A percentile compares a stretch with the other conserved stretches of the same genome.
phyloP scores from a whole-genome alignment of 352 stramenopile genomes.

The Phytopythium ostracodes region DNA sequence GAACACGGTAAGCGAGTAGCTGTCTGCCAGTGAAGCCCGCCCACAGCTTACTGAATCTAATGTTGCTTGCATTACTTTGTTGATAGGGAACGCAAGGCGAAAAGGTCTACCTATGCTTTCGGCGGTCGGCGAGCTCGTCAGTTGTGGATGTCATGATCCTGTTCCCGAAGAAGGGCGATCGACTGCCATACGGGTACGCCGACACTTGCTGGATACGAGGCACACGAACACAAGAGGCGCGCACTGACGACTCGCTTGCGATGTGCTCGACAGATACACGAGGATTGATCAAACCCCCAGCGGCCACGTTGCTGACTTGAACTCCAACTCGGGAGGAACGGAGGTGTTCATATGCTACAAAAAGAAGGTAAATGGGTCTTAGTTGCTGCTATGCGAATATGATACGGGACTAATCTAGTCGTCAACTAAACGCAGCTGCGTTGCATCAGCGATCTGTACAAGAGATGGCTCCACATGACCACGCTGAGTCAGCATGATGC shows the following conservation, averaged over 20 bases:
- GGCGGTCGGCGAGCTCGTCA: slow-evolving; percentile 51
- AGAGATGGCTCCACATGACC: slow-evolving; percentile 34
- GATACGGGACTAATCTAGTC: neutral
- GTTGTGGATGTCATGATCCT: slow-evolving; percentile 69
- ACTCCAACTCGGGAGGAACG: slow-evolving; percentile 63
- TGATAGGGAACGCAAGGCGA: slow-evolving; percentile 73
- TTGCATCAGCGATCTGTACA: slow-evolving; percentile 32
- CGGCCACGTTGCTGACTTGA: slow-evolving; percentile 66
- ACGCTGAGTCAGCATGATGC: neutral
- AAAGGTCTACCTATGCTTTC: slow-evolving; percentile 78
- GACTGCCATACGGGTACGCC: slow-evolving; percentile 67
- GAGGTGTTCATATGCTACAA: slow-evolving; percentile 83
- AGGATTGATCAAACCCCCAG: slow-evolving; percentile 73
- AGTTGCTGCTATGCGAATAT: neutral
- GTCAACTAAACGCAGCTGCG: slow-evolving; percentile 18
- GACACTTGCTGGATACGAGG: neutral
- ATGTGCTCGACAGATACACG: slow-evolving; percentile 43
- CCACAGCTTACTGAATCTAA: neutral
- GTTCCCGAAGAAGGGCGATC: slow-evolving; percentile 83
- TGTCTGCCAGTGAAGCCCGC: neutral
- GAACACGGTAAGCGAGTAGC: slow-evolving; percentile 44
- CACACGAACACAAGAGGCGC: slow-evolving; percentile 61
- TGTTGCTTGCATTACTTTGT: neutral
- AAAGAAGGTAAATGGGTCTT: slow-evolving; percentile 43
- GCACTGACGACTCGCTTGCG: neutral